Conservation (phyloP, 148 eudicot species). For the Heliosperma pusillum region DNA sequence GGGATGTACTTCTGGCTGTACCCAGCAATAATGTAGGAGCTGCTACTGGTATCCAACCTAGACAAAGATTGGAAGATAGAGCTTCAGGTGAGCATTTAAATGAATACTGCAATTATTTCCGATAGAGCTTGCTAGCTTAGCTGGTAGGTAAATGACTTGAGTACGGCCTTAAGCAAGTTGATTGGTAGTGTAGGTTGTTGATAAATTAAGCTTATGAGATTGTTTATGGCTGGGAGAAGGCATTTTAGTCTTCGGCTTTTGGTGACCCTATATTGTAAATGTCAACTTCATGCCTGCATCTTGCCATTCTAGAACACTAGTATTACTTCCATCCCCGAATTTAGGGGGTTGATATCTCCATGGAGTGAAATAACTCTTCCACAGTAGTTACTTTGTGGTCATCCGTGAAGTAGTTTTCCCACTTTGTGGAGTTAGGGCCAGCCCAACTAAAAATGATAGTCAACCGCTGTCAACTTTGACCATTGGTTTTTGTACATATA, state of each 20-base stretch:
- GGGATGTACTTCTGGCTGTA: slow-evolving; percentile 53
- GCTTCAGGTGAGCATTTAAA: slow-evolving; percentile 32
- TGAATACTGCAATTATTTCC: neutral
- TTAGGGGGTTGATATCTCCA: no score
- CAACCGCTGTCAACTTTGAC: no score
- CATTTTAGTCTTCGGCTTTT: neutral
- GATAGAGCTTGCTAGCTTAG: slow-evolving; percentile 1
- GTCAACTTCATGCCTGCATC: no score
- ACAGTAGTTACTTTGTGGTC: no score
- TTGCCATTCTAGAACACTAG: no score
- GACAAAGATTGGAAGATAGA: slow-evolving; percentile 28
- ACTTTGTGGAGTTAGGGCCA: no score
- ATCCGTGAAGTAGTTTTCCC: no score
- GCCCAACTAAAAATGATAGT: no score
- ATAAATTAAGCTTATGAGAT: neutral
- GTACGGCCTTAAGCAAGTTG: neutral
- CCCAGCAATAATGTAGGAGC: slow-evolving; percentile 41
- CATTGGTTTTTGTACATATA: no score
- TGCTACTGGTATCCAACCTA: slow-evolving; percentile 20
- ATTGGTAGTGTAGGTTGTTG: neutral
- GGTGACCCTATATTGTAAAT: neutral
- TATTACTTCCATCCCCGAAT: no score
- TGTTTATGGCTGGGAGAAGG: neutral
- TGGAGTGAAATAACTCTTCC: no score
- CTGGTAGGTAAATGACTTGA: neutral